Conservation (phyloP, 441 rosid species). For the Croton setiger region DNA sequence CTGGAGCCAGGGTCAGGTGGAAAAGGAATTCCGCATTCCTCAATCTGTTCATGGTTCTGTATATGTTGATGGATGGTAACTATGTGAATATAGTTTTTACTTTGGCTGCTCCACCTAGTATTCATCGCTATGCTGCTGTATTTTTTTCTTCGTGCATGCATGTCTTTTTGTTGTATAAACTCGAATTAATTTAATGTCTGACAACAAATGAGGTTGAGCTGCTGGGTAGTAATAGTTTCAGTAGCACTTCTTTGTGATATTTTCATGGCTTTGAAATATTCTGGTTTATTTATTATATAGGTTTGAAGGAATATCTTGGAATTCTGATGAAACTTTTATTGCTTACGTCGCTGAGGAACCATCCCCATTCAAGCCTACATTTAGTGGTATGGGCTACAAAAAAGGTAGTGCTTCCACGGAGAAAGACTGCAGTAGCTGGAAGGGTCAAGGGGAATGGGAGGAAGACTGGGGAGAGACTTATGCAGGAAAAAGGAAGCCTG, state of each 20-base stretch:
- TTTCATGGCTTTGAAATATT: slow-evolving; percentile 10
- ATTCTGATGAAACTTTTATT: slow-evolving; percentile 63
- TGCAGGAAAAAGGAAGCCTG: slow-evolving; percentile 81
- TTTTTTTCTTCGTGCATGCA: background rate
- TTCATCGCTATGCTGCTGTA: background rate
- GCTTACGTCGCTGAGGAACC: slow-evolving; percentile 93
- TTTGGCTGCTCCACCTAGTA: background rate
- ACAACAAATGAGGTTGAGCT: background rate
- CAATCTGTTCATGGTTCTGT: slow-evolving; percentile 85
- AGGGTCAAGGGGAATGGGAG: slow-evolving; percentile 96
- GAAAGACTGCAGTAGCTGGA: slow-evolving; percentile 76
- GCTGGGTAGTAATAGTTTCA: background rate
- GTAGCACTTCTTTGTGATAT: background rate
- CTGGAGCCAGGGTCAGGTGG: slow-evolving; percentile 75
- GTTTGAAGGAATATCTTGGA: slow-evolving; percentile 98
- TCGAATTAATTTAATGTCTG: background rate
- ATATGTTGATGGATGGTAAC: slow-evolving; percentile 78
- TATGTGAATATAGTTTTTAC: background rate
- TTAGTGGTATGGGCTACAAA: slow-evolving; percentile 53
- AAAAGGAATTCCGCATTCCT: slow-evolving; percentile 76
- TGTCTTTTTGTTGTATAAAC: slow-evolving; percentile 6
- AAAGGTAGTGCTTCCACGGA: slow-evolving; percentile 44
- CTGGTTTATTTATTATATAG: slow-evolving; percentile 34
- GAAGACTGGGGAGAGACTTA: slow-evolving; percentile 98
- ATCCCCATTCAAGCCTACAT: slow-evolving; percentile 57